These are phyloP conservation scores for Hyparrhenia diplandra DNA, from an alignment of 176 grass and related monocot genomes.

Conservation along the genomic window DNA sequence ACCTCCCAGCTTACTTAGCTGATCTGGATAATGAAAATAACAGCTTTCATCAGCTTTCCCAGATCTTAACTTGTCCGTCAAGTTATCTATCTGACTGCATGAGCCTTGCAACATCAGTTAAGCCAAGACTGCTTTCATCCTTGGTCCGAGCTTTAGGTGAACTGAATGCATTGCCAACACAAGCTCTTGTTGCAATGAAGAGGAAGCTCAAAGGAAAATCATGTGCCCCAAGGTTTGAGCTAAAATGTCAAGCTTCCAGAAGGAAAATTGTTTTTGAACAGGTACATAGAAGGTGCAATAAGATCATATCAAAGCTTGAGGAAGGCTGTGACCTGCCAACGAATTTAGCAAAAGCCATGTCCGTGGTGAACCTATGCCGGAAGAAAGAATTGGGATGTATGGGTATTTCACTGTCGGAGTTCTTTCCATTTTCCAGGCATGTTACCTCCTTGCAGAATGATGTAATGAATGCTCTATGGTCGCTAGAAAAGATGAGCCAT, in stretches of 20 bases:
- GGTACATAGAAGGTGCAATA: conserved; percentile 1
- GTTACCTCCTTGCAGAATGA: conserved; percentile 11
- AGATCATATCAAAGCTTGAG: conserved; percentile 6
- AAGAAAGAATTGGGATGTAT: background rate
- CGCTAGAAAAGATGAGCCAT: background rate
- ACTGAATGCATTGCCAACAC: background rate
- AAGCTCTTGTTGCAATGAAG: conserved; percentile 27
- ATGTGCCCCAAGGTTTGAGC: background rate
- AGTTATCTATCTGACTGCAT: conserved; percentile 15
- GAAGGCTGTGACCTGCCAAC: conserved; percentile 5
- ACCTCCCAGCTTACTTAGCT: conserved; percentile 17
- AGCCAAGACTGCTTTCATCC: conserved; percentile 13
- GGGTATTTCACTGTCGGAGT: background rate
- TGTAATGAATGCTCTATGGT: conserved; percentile 12
- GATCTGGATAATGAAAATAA: background rate
- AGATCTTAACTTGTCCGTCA: background rate
- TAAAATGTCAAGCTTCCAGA: background rate
- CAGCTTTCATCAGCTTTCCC: background rate
- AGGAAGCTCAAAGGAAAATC: conserved; percentile 21
- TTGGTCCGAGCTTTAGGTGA: conserved; percentile 8
- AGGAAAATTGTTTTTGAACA: background rate
- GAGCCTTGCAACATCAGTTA: background rate
- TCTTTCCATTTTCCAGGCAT: conserved; percentile 10
- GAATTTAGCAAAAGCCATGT: conserved; percentile 12
- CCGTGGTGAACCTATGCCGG: background rate